These are phyloP conservation scores for Cordia subcordata DNA, from an alignment of 257 asterid genomes.

Conservation along the genomic window DNA sequence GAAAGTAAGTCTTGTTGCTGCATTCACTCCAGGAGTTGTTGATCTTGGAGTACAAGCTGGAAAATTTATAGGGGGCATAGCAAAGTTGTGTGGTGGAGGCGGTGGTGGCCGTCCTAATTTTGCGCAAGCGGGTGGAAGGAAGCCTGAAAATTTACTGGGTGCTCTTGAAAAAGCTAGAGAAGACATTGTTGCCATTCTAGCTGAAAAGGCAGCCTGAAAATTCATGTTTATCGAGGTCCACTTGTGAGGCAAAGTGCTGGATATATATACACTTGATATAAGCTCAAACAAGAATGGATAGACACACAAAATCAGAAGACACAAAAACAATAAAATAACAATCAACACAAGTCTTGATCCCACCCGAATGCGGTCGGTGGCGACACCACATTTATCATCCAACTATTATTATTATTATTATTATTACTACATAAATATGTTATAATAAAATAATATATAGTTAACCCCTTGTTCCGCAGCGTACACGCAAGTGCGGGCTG, in stretches of 20 bases:
- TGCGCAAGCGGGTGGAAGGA: constrained; percentile 95
- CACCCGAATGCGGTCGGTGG: constrained; percentile 9
- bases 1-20: constrained; percentile 72
- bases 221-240: too few relatives aligned
- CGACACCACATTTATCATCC: background rate
- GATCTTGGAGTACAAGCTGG: constrained; percentile 81
- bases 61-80: constrained; percentile 76
- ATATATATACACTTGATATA: too few relatives aligned
- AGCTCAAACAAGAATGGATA: too few relatives aligned
- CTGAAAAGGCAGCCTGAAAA: constrained; percentile 33
- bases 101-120: constrained; percentile 93
- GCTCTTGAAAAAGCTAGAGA: constrained; percentile 78
- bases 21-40: constrained; percentile 74
- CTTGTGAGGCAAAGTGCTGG: too few relatives aligned
- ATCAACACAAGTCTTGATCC: background rate
- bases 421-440: too few relatives aligned
- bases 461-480: constrained; percentile 8
- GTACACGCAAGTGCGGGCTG: too few relatives aligned
- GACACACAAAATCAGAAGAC: too few relatives aligned
- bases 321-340: too few relatives aligned
- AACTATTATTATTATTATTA: background rate
- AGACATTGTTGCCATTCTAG: constrained; percentile 48
- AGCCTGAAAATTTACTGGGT: constrained; percentile 63
- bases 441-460: too few relatives aligned
- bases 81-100: constrained; percentile 82